Conservation (phyloP, 805 yeast species). For the Ogataea zsoltii region DNA sequence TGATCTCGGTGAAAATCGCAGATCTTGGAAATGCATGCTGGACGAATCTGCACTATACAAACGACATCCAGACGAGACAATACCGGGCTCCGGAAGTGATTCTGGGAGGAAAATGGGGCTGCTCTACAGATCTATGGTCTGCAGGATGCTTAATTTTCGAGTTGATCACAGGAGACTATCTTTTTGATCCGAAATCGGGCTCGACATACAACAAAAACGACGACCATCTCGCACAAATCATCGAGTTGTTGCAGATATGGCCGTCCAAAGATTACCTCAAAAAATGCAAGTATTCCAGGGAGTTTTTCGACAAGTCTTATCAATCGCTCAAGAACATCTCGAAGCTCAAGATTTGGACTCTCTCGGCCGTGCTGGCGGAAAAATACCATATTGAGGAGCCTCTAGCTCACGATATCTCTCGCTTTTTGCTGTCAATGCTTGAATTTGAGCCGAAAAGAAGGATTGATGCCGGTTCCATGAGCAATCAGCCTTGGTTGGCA, state of each 20-base stretch:
- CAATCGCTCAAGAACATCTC: slow-evolving; percentile 43
- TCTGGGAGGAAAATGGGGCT: slow-evolving; percentile 61
- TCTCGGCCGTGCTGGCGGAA: slow-evolving; percentile 48
- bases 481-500: slow-evolving; percentile 55
- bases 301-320: slow-evolving; percentile 40
- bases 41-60: slow-evolving; percentile 61
- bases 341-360: slow-evolving; percentile 51
- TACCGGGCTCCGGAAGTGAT: slow-evolving; percentile 67
- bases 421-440: slow-evolving; percentile 52
- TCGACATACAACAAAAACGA: slow-evolving; percentile 51
- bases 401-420: slow-evolving; percentile 41
- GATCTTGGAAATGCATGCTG: slow-evolving; percentile 74
- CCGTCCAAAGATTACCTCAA: slow-evolving; percentile 41
- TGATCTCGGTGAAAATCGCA: slow-evolving; percentile 56
- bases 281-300: slow-evolving; percentile 40
- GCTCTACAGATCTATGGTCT: slow-evolving; percentile 64
- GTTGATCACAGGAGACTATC: slow-evolving; percentile 59
- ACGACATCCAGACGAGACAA: slow-evolving; percentile 69
- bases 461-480: slow-evolving; percentile 54
- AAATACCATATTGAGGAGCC: slow-evolving; percentile 47
- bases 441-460: slow-evolving; percentile 49
- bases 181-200: slow-evolving; percentile 61
- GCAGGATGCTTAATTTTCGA: slow-evolving; percentile 60
- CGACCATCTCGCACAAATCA: slow-evolving; percentile 63
- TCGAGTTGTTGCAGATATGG: slow-evolving; percentile 47